Evolutionary conservation across 176 grass and related monocot species (phyloP).

Genomic region (Ananas comosus): DNA sequence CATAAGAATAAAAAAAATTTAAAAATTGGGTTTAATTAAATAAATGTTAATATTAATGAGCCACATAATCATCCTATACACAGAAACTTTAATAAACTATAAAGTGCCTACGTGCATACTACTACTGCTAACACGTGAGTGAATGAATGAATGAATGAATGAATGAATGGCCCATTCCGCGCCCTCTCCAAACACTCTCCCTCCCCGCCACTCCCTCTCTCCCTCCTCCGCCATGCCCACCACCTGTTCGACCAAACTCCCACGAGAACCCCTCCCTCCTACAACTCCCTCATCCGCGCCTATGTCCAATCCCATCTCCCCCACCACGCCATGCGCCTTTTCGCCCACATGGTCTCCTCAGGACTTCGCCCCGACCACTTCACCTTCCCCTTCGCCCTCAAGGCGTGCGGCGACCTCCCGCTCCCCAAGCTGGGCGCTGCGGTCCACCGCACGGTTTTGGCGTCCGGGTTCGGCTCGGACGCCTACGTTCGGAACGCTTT

Average conservation of each 20-base stretch:
- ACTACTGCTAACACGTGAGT: no score
- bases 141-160: not conserved
- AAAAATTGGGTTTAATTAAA: no score
- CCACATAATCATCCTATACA: no score
- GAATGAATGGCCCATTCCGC: not conserved
- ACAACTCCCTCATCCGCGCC: constrained; percentile 48
- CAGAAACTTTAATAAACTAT: no score
- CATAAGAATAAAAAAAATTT: no score
- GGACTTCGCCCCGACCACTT: constrained; percentile 36
- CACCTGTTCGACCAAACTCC: constrained; percentile 42
- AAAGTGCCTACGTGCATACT: no score
- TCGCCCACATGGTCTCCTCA: constrained; percentile 34
- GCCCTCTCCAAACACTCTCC: not conserved
- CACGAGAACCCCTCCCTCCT: constrained; percentile 9
- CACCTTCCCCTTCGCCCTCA: constrained; percentile 55
- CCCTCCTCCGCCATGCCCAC: constrained; percentile 17
- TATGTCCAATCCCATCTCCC: constrained; percentile 25
- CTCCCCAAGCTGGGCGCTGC: constrained; percentile 13
- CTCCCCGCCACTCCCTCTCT: not conserved
- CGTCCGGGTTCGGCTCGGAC: constrained; percentile 38
- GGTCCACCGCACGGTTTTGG: constrained; percentile 38
- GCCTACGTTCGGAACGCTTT: constrained; percentile 51
- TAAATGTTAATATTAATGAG: no score
- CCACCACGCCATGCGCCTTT: constrained; percentile 32
- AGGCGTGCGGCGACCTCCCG: constrained; percentile 40